These are phyloP conservation scores for Wickerhamomyces ciferrii DNA, from an alignment of 805 yeast genomes.

Conservation along the genomic window DNA sequence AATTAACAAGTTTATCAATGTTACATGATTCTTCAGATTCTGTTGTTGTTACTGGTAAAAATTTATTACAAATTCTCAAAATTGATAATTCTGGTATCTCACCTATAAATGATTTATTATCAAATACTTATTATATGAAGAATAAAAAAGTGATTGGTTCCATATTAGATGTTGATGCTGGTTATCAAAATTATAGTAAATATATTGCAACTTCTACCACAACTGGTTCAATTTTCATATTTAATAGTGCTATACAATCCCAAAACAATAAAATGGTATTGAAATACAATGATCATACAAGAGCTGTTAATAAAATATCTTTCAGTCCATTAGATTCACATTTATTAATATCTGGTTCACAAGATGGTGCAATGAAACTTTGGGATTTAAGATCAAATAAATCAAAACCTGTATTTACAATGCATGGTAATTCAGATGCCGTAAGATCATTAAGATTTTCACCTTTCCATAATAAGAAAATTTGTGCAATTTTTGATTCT, in stretches of 20 bases:
- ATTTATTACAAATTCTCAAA: slow-evolving; percentile 31
- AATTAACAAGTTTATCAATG: slow-evolving; percentile 19
- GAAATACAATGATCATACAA: slow-evolving; percentile 34
- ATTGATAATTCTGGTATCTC: slow-evolving; percentile 24
- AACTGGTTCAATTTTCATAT: slow-evolving; percentile 39
- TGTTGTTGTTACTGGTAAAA: slow-evolving; percentile 38
- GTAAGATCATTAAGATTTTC: slow-evolving; percentile 51
- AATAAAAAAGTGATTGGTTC: slow-evolving; percentile 33
- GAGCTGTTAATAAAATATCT: slow-evolving; percentile 41
- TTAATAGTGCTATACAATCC: slow-evolving; percentile 23
- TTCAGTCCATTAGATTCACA: slow-evolving; percentile 33
- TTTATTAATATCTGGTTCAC: slow-evolving; percentile 58
- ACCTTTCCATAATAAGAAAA: slow-evolving; percentile 45
- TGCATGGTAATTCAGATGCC: slow-evolving; percentile 68
- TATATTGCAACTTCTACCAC: slow-evolving; percentile 40
- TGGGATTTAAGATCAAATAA: slow-evolving; percentile 61
- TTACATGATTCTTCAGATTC: slow-evolving; percentile 13
- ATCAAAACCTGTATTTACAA: slow-evolving; percentile 42
- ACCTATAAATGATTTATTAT: slow-evolving; percentile 29
- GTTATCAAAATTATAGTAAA: slow-evolving; percentile 32
- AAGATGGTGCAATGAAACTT: slow-evolving; percentile 70
- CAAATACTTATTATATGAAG: slow-evolving; percentile 18
- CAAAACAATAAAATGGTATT: slow-evolving; percentile 23
- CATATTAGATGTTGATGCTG: slow-evolving; percentile 38
- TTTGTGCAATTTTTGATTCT: slow-evolving; percentile 82